Percentiles rank a stretch among this genome's conserved stretches.
These are phyloP conservation scores for Boletus semigastroideus DNA, from an alignment of 1,284 basidiomycete genomes.

Conservation along the genomic window DNA sequence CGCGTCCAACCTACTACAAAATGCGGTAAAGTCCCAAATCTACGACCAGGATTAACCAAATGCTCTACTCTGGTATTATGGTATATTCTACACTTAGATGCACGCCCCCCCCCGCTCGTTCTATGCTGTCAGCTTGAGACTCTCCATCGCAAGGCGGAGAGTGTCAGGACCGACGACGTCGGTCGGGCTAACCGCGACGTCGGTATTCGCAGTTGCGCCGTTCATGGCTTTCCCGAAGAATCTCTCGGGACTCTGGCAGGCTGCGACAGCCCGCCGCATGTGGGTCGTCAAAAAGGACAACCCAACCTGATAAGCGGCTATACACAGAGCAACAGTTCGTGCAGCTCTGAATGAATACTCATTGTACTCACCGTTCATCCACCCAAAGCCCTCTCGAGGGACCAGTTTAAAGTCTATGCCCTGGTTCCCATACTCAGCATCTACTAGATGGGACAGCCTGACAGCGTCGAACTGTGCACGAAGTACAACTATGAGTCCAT, in stretches of 20 bases:
- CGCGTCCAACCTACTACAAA: no score
- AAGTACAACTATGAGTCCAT: conserved; percentile 6
- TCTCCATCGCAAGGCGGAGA: conserved; percentile 71
- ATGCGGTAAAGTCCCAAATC: no score
- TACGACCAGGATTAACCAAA: no score
- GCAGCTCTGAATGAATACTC: background rate
- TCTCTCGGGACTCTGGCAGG: conserved; percentile 88
- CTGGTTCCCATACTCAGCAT: conserved; percentile 98
- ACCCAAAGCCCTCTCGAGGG: conserved; percentile 95
- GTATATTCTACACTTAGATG: conserved; percentile 5
- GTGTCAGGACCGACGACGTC: conserved; percentile 53
- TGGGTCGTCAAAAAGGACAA: conserved; percentile 91
- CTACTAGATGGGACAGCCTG: conserved; percentile 90
- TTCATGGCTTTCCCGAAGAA: conserved; percentile 63
- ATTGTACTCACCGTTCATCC: conserved; percentile 79
- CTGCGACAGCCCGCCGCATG: conserved; percentile 92
- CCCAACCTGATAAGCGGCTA: conserved; percentile 93
- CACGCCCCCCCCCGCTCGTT: conserved; percentile 1
- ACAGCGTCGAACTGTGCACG: conserved; percentile 85
- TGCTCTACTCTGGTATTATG: conserved; percentile 9
- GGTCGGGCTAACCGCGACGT: conserved; percentile 37
- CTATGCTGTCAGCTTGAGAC: conserved; percentile 35
- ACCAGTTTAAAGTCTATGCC: conserved; percentile 97
- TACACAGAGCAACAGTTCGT: conserved; percentile 24
- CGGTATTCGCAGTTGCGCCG: conserved; percentile 30